phyloP scores from a whole-genome alignment of 495 filamentous ascomycete species.

The Aspergillus funiculosus region DNA sequence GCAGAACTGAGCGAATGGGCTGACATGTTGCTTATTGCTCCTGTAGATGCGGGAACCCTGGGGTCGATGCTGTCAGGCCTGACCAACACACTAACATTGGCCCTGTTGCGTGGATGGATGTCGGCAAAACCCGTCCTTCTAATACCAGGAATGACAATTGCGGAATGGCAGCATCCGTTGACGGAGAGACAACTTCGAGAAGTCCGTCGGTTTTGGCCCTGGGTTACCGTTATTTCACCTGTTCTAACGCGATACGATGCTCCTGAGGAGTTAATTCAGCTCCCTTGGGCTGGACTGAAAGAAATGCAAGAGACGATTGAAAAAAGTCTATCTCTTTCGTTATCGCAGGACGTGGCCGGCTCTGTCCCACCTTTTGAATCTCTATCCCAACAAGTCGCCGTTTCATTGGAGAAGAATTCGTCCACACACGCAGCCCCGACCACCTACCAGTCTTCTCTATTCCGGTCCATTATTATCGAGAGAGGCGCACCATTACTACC shows the following conservation, averaged over 20 bases:
- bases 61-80: conserved; percentile 79
- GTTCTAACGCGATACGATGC: conserved; percentile 67
- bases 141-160: conserved; percentile 73
- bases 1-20: conserved; percentile 78
- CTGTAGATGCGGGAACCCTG: conserved; percentile 74
- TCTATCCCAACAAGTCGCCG: conserved; percentile 2
- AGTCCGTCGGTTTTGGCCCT: conserved; percentile 72
- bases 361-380: conserved; percentile 5
- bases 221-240: conserved; percentile 66
- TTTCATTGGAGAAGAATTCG: conserved; percentile 48
- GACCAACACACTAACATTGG: conserved; percentile 65
- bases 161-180: conserved; percentile 83
- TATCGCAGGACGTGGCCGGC: neutral
- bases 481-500: conserved; percentile 48
- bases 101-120: conserved; percentile 75
- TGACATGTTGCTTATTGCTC: conserved; percentile 75
- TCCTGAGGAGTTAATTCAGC: conserved; percentile 38
- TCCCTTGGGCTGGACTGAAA: conserved; percentile 63
- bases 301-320: conserved; percentile 60
- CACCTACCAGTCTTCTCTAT: conserved; percentile 42
- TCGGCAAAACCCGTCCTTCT: conserved; percentile 75
- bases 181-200: conserved; percentile 77
- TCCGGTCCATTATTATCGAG: conserved; percentile 21
- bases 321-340: conserved; percentile 38
- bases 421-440: conserved; percentile 55